Percentiles rank a stretch among this genome's conserved stretches.
Evolutionary conservation across 176 grass and related monocot genomes (phyloP).

Genomic region (Oryza glaberrima): DNA sequence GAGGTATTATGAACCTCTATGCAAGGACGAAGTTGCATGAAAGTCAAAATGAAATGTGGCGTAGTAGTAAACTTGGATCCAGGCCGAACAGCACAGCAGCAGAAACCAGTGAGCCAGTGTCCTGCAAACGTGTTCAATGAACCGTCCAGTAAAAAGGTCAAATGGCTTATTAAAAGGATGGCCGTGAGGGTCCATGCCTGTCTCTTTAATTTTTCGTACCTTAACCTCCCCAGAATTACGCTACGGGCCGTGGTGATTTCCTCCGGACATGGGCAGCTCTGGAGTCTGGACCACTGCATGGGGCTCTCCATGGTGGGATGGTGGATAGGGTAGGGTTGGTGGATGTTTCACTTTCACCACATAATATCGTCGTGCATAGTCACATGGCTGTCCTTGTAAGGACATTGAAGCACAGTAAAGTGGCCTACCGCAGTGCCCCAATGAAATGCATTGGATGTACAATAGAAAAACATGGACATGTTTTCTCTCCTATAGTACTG

Average conservation of each 20-base stretch:
- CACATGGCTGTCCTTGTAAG: slow-evolving; percentile 58
- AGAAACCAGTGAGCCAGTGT: not conserved
- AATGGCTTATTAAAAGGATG: slow-evolving; percentile 43
- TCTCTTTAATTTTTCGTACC: slow-evolving; percentile 32
- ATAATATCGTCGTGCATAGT: slow-evolving; percentile 19
- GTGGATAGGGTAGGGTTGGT: slow-evolving; percentile 34
- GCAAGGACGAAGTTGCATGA: not conserved
- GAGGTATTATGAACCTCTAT: not conserved
- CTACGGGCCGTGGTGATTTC: slow-evolving; percentile 26
- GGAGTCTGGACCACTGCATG: slow-evolving; percentile 39
- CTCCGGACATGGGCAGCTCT: slow-evolving; percentile 18
- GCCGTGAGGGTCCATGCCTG: slow-evolving; percentile 25
- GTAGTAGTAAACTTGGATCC: slow-evolving; percentile 38
- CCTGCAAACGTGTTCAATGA: slow-evolving; percentile 21
- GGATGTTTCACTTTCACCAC: slow-evolving; percentile 49
- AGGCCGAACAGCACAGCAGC: slow-evolving; percentile 26
- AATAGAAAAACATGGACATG: slow-evolving; percentile 36
- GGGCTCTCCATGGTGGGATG: slow-evolving; percentile 29
- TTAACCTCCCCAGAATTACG: slow-evolving; percentile 44
- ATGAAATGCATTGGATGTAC: slow-evolving; percentile 50
- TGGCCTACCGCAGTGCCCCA: slow-evolving; percentile 28
- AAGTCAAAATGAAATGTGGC: slow-evolving; percentile 33
- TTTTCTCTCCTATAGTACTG: slow-evolving; percentile 40
- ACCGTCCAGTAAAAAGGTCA: slow-evolving; percentile 23
- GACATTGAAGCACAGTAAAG: slow-evolving; percentile 38